Base-by-base conservation (phyloP, 1,139 yeast genomes). In the Sugiyamaella castrensis region DNA sequence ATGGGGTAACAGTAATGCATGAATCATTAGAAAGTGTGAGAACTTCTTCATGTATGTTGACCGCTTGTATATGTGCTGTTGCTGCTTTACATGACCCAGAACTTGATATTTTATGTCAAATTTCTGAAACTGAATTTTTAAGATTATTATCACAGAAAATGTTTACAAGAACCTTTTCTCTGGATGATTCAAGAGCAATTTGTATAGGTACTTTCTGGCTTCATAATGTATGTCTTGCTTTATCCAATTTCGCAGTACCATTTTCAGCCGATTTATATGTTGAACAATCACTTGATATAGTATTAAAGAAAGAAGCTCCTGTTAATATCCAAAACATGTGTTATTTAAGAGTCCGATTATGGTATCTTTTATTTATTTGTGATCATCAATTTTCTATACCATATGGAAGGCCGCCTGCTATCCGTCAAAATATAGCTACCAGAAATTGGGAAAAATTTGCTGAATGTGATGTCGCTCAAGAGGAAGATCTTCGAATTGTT, bases 121-220 rank as follows among this genome's bases (percentile, higher is more conserved):
- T 47, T n/a, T 3, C 15, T n/a, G 34, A 31, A 31, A 6, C 12
- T n/a, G 34, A 31, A 31, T 31, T 31, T 13, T n/a, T 31, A 5
- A n/a, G 34, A 31, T 6, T 31, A 31, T 13, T 31, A 6, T 31
- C 34, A n/a, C 32, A 19, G n/a, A 27, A 40, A 10, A 38, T 44
- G 32, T 27, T 47, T 9, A 30, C 47, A 7, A 13, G 40, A 9
- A 24, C 35, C 12, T 40, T 38, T 15, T 34, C 37, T 13, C 40
- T 47, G 8, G 47, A 47, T 29, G 50, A 47, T 24, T 42, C 43
- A 8, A 30, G 50, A 12, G 50, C 46, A 3, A 8, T 47, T 16
- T 47, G 50, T 29, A 47, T 47, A 2, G 50, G 50, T 1, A 37
- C 50, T 8, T 43, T 43, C 13, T 47, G 50, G 50, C 43, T 47